Base-by-base conservation (phyloP, 1,139 yeast species). In the Geotrichum carabidarum region DNA sequence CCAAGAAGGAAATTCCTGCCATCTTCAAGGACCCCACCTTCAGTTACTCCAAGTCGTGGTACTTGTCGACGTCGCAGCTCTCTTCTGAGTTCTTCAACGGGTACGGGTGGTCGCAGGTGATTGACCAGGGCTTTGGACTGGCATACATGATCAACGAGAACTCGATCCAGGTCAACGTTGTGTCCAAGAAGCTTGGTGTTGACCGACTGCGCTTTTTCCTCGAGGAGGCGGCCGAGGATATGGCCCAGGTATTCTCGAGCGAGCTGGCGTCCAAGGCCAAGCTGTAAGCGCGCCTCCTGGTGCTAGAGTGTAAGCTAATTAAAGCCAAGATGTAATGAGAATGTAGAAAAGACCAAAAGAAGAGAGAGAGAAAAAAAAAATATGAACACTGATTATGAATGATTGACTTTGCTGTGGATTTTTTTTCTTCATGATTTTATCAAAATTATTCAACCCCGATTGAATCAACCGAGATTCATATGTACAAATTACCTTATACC, bases 21-120 rank as follows among this genome's bases (percentile, higher is more conserved):
- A 72, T 93, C 53, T 90, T 83, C 78, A 70, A 76, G 44, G 95
- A 93, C 71, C 89, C 95, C 17, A 74, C 87, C 59, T 88, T 79
- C 68, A 67, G 75, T 48, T 91, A 88, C 76, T 84, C 95, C n/a
- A 75, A 82, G 51, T 80, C 86, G 38, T 93, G 99, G 99, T 84
- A 79, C 71, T 70, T 93, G 56, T 87, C 96, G 15, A 81, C 96
- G 6, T 89, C 97, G 2, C 98, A 93, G 73, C 78, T 93, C 63
- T 87, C 95, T n/a, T 85, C 95, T 8, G 95, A 89, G 69, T 78
- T 76, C 72, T 88, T 89, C 74, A 90, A 89, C 70, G 93, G 95
- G 54, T 93, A 93, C 80, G 99, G 99, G 51, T 93, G 91, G 90
- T 84, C 96, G 22, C 96, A 94, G 71, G 98, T 93, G 54, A 83